Conservation (phyloP, 352 stramenopile species). For the Pythium sp. region DNA sequence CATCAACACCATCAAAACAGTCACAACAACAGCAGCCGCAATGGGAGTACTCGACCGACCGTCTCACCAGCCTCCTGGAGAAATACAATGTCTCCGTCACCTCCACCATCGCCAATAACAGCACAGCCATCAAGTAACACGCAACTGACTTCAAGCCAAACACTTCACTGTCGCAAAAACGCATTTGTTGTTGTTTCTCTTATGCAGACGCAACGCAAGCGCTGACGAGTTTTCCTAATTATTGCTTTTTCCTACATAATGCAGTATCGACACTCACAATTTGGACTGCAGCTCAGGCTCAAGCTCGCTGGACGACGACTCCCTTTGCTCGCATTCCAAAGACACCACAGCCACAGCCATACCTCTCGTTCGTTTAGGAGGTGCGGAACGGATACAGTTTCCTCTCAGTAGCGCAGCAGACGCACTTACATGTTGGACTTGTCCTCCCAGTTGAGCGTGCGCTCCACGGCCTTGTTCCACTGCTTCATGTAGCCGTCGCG, state of each 20-base stretch:
- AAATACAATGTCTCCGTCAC: slow-evolving; percentile 69
- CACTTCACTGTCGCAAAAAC: neutral
- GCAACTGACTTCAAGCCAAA: too few species aligned
- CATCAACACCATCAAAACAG: slow-evolving; percentile 1
- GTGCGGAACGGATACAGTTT: neutral
- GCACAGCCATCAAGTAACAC: neutral
- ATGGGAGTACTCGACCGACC: slow-evolving; percentile 60
- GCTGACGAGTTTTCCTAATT: neutral
- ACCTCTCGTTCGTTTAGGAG: slow-evolving; percentile 1
- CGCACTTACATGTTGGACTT: slow-evolving; percentile 20
- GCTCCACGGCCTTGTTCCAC: slow-evolving; percentile 83
- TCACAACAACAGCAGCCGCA: slow-evolving; percentile 9
- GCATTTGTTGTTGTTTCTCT: neutral
- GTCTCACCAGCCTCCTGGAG: slow-evolving; percentile 50
- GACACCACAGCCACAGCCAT: neutral
- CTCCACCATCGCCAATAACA: neutral
- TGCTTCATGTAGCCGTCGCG: slow-evolving; percentile 60
- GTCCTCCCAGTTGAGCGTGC: slow-evolving; percentile 85
- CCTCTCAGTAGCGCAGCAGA: neutral
- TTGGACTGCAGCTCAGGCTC: slow-evolving; percentile 1
- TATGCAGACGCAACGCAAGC: neutral
- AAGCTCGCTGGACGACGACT: neutral
- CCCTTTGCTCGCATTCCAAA: neutral
- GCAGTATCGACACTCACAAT: slow-evolving; percentile 7
- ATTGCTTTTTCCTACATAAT: slow-evolving; percentile 1